These are phyloP conservation scores for Trichoderma sp. DNA, from an alignment of 2,329 filamentous ascomycete genomes.

Conservation along the genomic window DNA sequence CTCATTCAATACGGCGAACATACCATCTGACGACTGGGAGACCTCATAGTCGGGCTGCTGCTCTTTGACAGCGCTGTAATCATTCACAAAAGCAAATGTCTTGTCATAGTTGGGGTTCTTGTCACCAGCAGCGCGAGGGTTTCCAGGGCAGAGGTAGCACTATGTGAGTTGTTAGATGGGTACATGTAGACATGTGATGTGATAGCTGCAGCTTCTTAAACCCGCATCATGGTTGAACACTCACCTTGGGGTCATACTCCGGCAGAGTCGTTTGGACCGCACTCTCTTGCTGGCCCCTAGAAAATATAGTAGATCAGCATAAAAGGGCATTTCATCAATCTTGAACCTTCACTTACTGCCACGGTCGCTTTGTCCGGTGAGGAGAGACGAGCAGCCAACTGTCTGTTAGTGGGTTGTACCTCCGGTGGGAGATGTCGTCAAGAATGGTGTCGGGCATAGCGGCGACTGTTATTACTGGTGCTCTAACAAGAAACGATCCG, in stretches of 20 bases:
- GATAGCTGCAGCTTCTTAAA: not conserved
- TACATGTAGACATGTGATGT: not conserved
- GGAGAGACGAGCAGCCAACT: slow-evolving; percentile 94
- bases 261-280: slow-evolving; percentile 69
- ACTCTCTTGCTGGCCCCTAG: slow-evolving; percentile 73
- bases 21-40: slow-evolving; percentile 40
- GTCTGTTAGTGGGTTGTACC: slow-evolving; percentile 87
- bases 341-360: slow-evolving; percentile 70
- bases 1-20: not conserved
- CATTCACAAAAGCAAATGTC: slow-evolving; percentile 94
- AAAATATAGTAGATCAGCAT: not conserved
- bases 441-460: slow-evolving; percentile 73
- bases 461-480: slow-evolving; percentile 5
- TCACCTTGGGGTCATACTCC: slow-evolving; percentile 72
- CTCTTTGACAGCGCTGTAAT: slow-evolving; percentile 96
- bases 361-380: slow-evolving; percentile 93
- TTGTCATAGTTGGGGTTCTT: slow-evolving; percentile 80
- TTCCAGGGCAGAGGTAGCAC: slow-evolving; percentile 94
- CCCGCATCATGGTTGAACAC: slow-evolving; percentile 23
- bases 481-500: not conserved
- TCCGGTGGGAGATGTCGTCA: slow-evolving; percentile 93
- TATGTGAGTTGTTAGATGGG: slow-evolving; percentile 34
- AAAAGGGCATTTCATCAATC: not conserved
- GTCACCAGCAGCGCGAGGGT: slow-evolving; percentile 83
- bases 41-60: slow-evolving; percentile 74